Evolutionary conservation across 1,139 yeast genomes (phyloP), one percentile per base, ranked within the genome.

Genomic region (Hyphopichia buzzinii): DNA sequence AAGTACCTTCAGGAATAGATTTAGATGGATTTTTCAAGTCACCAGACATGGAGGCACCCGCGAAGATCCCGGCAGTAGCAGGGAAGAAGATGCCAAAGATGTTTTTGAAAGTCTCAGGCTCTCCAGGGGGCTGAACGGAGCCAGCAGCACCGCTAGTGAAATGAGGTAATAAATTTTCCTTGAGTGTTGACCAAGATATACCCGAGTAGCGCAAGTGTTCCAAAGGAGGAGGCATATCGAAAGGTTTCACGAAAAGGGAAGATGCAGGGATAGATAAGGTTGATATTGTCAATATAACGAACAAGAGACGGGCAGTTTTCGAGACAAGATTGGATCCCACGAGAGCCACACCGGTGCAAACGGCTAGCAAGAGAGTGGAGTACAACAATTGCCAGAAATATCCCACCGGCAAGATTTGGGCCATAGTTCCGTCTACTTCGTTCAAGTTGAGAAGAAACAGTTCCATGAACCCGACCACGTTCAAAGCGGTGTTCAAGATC

Each of bases 1-100:
- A 60, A 0, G 98, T 92, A 7, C 98, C 98, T 42, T 74, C 72
- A 0, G 98, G 97, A 37, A 92, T 92, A 1, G 95, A 81, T 48
- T 76, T 80, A 0, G 96, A 86, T 0, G 98, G 98, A 39, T 74
- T 80, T 41, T 77, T 67, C 42, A 92, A 69, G 49, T 89, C 96
- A n/a, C 98, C 97, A 31, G 96, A 88, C 97, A 92, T 92, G 12
- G 95, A 85, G 1, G 97, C 97, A n/a, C 98, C 98, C 1, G 98
- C 97, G 58, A 90, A 84, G 29, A 92, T 90, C 41, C 98, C 98
- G 2, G 97, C 96, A 0, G 97, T 90, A 1, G 98, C 96, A 11
- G 98, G 97, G 66, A 92, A 92, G 57, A 92, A 87, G 36, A 92
- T 86, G 3, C 97, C 97, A 73, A 92, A 92, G 47, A 92, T 62